Evolutionary conservation across 371 early-diverging fungal species (phyloP).

Genomic region (Mortierella sp.): DNA sequence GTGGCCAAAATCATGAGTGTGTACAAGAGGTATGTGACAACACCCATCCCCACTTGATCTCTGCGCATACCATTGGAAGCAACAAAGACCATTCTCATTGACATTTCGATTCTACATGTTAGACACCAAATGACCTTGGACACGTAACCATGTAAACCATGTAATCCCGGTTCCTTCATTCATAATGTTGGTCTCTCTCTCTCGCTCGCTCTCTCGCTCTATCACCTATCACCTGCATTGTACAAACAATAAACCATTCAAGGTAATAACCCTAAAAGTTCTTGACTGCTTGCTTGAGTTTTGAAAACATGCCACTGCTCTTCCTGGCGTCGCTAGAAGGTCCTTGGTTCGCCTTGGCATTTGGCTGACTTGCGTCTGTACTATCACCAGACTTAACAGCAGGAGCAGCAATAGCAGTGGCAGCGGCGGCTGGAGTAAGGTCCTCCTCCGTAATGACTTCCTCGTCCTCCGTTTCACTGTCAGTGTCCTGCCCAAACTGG

Average conservation of each 20-base stretch:
- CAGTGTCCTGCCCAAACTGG: slow-evolving; percentile 43
- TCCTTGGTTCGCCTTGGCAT: too few relatives aligned
- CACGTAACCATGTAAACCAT: too few relatives aligned
- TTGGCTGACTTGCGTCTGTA: too few relatives aligned
- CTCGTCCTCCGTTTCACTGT: slow-evolving; percentile 17
- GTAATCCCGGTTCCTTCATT: too few relatives aligned
- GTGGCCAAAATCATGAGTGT: slow-evolving; percentile 87
- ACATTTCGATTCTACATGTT: not conserved
- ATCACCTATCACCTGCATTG: too few relatives aligned
- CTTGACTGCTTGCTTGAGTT: slow-evolving; percentile 36
- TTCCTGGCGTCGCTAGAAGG: not conserved
- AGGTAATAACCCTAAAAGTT: slow-evolving; percentile 15
- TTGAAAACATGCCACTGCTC: slow-evolving; percentile 24
- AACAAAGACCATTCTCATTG: not conserved
- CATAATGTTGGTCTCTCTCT: not conserved
- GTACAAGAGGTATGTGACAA: slow-evolving; percentile 54
- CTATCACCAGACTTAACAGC: not conserved
- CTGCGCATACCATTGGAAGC: too few relatives aligned
- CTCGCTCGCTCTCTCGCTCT: not conserved
- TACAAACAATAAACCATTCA: slow-evolving; percentile 13
- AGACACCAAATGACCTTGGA: slow-evolving; percentile 42
- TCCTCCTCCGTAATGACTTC: not conserved
- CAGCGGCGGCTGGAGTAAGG: not conserved
- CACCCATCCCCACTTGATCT: too few relatives aligned
- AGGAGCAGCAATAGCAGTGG: not conserved